Conservation (phyloP, 345 rosid genomes). For the Triadica sebifera region DNA sequence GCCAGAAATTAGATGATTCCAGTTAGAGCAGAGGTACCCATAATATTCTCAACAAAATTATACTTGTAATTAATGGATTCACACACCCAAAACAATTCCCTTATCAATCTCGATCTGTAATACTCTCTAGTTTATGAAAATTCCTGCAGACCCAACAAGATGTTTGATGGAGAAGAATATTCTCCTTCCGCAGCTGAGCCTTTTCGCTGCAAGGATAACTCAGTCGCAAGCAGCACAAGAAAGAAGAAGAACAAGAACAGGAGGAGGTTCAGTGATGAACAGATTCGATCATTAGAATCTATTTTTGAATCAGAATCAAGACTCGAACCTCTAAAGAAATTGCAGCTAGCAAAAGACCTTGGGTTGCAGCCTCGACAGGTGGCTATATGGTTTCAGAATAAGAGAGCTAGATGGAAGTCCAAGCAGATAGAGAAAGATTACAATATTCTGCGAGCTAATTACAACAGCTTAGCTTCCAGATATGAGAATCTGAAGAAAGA, state of each 20-base stretch:
- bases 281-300: conserved; percentile 64
- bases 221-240: conserved; percentile 33
- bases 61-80: not conserved
- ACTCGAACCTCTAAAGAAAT: conserved; percentile 71
- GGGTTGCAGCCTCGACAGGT: conserved; percentile 87
- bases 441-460: conserved; percentile 48
- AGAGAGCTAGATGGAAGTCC: conserved; percentile 81
- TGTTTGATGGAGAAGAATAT: conserved; percentile 47
- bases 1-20: not conserved
- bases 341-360: conserved; percentile 68
- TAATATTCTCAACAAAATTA: not conserved
- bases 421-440: conserved; percentile 78
- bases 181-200: conserved; percentile 29
- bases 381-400: conserved; percentile 89
- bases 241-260: conserved; percentile 53
- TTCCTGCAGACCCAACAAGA: conserved; percentile 17
- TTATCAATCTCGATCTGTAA: too few relatives aligned
- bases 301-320: conserved; percentile 71
- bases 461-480: conserved; percentile 48
- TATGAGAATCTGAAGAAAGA: conserved; percentile 65
- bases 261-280: conserved; percentile 80
- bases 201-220: conserved; percentile 21
- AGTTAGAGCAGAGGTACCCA: not conserved
- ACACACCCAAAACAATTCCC: not conserved
- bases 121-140: not conserved